Conservation (phyloP, 768 basidiomycete species). For the Xanthoconium purpureum region DNA sequence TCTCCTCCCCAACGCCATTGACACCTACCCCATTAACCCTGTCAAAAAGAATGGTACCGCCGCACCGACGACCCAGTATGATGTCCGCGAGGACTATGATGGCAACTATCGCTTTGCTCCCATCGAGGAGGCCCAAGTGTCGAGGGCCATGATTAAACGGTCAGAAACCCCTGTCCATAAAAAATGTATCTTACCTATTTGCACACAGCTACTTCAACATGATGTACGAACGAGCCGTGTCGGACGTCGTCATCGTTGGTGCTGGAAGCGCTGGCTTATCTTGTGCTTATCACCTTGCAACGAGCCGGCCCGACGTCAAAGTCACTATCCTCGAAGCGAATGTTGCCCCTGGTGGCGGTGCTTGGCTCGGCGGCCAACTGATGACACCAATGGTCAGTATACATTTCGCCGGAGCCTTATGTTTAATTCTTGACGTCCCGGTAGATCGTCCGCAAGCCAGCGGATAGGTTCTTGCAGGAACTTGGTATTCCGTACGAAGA, state of each 20-base stretch:
- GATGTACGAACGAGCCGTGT: slow-evolving; percentile 72
- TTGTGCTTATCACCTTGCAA: slow-evolving; percentile 72
- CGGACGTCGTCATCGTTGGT: slow-evolving; percentile 75
- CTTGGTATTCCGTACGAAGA: slow-evolving; percentile 74
- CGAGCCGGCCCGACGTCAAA: slow-evolving; percentile 63
- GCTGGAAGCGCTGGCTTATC: slow-evolving; percentile 69
- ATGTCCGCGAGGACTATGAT: slow-evolving; percentile 41
- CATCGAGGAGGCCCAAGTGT: slow-evolving; percentile 72
- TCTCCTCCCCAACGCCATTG: slow-evolving; percentile 22
- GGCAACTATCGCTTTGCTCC: slow-evolving; percentile 69
- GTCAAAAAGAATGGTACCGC: slow-evolving; percentile 23
- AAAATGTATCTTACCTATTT: slow-evolving; percentile 1
- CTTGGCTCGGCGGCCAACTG: slow-evolving; percentile 76
- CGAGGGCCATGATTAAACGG: slow-evolving; percentile 75
- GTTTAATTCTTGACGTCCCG: neutral
- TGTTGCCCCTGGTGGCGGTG: slow-evolving; percentile 76
- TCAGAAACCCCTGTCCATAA: slow-evolving; percentile 17
- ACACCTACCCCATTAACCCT: slow-evolving; percentile 18
- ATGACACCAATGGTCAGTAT: slow-evolving; percentile 71
- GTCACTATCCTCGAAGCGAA: slow-evolving; percentile 69
- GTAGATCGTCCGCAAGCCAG: slow-evolving; percentile 76
- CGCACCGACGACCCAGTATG: slow-evolving; percentile 10
- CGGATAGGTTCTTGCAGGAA: slow-evolving; percentile 65
- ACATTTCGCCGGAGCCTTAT: neutral
- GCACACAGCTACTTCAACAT: slow-evolving; percentile 60